Evolutionary conservation across 163 green algal genomes (phyloP), one percentile per base, ranked within the genome.

Genomic region (Volvox carteri): DNA sequence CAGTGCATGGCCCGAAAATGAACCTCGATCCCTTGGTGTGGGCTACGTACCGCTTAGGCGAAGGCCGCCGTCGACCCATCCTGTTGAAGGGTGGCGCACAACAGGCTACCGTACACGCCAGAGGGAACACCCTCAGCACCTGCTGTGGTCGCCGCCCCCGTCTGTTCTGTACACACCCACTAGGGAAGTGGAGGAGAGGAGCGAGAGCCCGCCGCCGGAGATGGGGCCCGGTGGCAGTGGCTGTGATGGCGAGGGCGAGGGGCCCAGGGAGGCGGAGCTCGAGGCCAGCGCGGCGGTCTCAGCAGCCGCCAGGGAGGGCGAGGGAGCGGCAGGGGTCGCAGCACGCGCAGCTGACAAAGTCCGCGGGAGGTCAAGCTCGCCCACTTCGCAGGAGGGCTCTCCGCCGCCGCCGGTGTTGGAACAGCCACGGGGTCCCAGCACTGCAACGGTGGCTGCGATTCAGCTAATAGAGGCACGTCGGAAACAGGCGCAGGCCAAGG

Each of bases 101-200:
- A 35, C 70, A 18, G 37, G 39, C 70, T 39, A 39, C 56, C 14
- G 37, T 9, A 52, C 70, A n/a, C 5, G 48, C 14, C 75, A 30
- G n/a, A 50, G 37, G 52, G 33, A 84, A 21, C 76, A 84, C 28
- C 52, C 52, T 0, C 60, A 76, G 41, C 12, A 86, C n/a, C 60
- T 76, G 39, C 78, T 85, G 1, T 84, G 75, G 75, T 84, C 75
- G 30, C 75, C 75, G 9, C 70, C 70, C 39, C 70, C 70, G 41
- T 78, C 70, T 18, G 30, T 52, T 6, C 30, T 84, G 41, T 84
- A 84, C 75, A 70, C 75, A 30, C 75, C 75, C 30, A 72, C 75
- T 12, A 50, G 75, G 4, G 75, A 54, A 19, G 19, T 58, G 19
- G 73, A 78, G 23, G 39, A 54, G 4, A 58, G 42, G 5, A 58